phyloP scores from a whole-genome alignment of 345 rosid species.

The Boechera retrofracta region DNA sequence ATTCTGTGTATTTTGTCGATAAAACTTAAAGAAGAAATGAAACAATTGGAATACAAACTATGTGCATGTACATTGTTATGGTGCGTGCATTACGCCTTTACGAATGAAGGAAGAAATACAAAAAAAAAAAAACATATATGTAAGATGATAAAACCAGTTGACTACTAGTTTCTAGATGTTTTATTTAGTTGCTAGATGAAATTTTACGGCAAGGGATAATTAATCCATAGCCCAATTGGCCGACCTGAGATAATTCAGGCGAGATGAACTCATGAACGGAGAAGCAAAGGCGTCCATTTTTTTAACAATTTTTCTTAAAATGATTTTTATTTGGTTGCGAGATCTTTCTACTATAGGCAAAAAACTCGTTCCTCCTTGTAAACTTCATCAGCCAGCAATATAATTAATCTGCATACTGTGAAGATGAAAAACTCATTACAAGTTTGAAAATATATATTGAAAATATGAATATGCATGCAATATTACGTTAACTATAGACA shows the following conservation, averaged over 20 bases:
- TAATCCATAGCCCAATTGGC: background rate
- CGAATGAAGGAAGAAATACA: background rate
- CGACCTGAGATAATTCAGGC: constrained; percentile 3
- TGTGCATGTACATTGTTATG: background rate
- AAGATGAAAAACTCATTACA: background rate
- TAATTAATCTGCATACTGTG: background rate
- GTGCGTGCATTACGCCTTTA: background rate
- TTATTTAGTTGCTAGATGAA: background rate
- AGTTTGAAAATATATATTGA: background rate
- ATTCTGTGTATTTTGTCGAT: background rate
- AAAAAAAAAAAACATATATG: background rate
- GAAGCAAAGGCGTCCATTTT: background rate
- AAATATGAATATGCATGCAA: background rate
- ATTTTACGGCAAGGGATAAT: background rate
- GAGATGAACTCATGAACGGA: background rate
- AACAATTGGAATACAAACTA: background rate
- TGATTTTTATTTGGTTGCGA: background rate
- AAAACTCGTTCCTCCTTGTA: background rate
- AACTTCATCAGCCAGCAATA: background rate
- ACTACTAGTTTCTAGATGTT: background rate
- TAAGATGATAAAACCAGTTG: background rate
- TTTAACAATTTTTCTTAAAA: background rate
- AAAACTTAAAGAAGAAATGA: background rate
- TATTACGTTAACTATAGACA: background rate
- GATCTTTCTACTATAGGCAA: background rate